Evolutionary conservation across 306 rosid species (phyloP), one percentile per base, ranked within the genome.

Genomic region (Malus sieversii): DNA sequence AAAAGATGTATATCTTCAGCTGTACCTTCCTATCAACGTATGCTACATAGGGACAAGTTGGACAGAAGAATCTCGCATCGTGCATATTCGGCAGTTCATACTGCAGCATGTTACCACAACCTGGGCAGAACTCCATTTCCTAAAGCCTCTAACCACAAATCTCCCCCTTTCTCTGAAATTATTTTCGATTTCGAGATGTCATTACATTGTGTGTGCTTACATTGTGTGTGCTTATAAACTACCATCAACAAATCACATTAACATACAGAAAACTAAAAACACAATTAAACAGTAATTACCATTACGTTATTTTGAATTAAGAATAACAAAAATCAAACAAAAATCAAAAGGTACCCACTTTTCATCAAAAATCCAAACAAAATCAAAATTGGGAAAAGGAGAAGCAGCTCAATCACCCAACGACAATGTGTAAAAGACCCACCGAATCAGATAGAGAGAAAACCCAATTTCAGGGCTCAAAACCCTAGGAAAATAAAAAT

Each of bases 41-140:
- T 78, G 86, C 87, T 32, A 90, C 83, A 44, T 90, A 90, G 16
- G 95, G 96, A 74, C 96, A 90, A 51, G 88, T 72, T 1, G 86
- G 77, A 68, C 95, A 90, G 77, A 40, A 84, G 80, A 90, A 90
- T 84, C 96, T 86, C 0, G 89, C 59, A 27, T 84, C 78, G 42
- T 76, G 85, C 89, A 82, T 40, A 78, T 79, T n/a, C 40, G 88
- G 86, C 57, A 86, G 40, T 62, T 88, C 96, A 78, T 77, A 90
- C 71, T 76, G 84, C 75, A 90, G 84, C 88, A 90, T 79, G 73
- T 27, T 85, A 12, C 84, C 90, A 64, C 96, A 90, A 33, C 80
- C 84, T 16, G 92, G 96, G 82, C 96, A 90, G 77, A 88, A 90
- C 9, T 86, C 96, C 96, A 90, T 86, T 78, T 63, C 40, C 71